Base-by-base conservation (phyloP, 805 yeast species). In the Blastobotrys terrestris region DNA sequence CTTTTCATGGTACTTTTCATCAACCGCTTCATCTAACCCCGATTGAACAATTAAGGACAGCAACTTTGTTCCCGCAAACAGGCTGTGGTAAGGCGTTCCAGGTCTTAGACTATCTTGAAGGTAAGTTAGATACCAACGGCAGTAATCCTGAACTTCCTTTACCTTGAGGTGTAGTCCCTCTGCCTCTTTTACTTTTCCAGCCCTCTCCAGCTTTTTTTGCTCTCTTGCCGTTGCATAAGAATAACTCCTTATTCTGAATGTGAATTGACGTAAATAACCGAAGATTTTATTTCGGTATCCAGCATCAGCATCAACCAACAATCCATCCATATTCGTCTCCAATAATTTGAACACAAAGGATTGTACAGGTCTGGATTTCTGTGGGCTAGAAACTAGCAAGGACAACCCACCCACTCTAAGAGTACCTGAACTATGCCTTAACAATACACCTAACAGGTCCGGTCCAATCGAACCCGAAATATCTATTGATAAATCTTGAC, bases 241-340 rank as follows among this genome's bases (percentile, higher is more conserved):
- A 0, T 91, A 85, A 50, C 85, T 94, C 58, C 86, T 76, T 15
- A 87, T 67, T 58, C 97, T 73, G 26, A 75, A 66, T 11, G 88
- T 63, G 57, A 90, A 83, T 52, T 76, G 80, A 51, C 84, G 77
- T 53, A 90, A 67, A 15, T 79, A 62, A 2, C 92, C 81, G 22
- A 74, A 72, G 49, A 87, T 80, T 46, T 79, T 82, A 57, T 83
- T 83, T 62, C 97, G 73, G 0, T 79, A 73, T 55, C 85, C 91
- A 14, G 87, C 74, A 52, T 84, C 81, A 16, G 78, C 72, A 54
- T 87, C 95, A n/a, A 77, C 72, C 53, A 85, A 76, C 55, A 83
- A 74, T 2, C 76, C 67, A 31, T 77, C 78, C 3, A 84, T 60
- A 31, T 76, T 68, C 0, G 71, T 63, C 40, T 67, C 59, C 0